Base-by-base conservation (phyloP, 2,329 filamentous ascomycete genomes). In the Nannizzia gypsea region DNA sequence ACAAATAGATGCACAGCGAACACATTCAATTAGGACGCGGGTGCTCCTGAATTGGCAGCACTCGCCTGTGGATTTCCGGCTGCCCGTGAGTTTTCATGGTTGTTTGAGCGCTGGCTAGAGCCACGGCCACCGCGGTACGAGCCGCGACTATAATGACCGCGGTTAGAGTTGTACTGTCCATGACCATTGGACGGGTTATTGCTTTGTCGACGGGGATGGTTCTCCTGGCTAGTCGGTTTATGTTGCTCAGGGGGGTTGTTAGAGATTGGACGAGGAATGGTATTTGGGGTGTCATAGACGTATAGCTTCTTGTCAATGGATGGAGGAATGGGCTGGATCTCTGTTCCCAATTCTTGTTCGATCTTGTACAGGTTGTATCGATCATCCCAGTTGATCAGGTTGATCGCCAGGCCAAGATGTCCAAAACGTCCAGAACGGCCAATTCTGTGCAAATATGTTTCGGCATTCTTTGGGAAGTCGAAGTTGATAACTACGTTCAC, bases 401-500 rank as follows among this genome's bases (percentile, higher is more conserved):
- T 99, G 72, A 99, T 99, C 64, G 95, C 95, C 66, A 99, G 80
- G 82, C 93, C 93, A 70, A 97, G 82, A 76, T 99, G 93, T 66
- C 93, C 93, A 72, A 96, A 99, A 66, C 93, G 89, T 66, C 93
- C 93, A 57, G 93, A 99, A 71, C 93, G 89, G 79, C 93, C 93
- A 72, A 99, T 99, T 67, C 93, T 90, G 77, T 99, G 93, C 61
- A 99, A 85, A 72, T 99, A 99, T 0, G 93, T 99, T 77, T 99
- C 93, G 15, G 93, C 95, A 69, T 99, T 99, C 79, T 99, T 99
- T 59, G 93, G 93, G 74, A 99, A 99, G 71, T 99, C 93, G 70
- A 99, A 99, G 79, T 99, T 99, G 83, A 99, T 99, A 72, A 99
- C 93, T 59, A 99, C 93, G 68, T 99, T 99, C 70, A 99, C 93